Evolutionary conservation across 768 basidiomycete genomes (phyloP), one percentile per base, ranked within the genome.

Genomic region (Termitomyces sp.): DNA sequence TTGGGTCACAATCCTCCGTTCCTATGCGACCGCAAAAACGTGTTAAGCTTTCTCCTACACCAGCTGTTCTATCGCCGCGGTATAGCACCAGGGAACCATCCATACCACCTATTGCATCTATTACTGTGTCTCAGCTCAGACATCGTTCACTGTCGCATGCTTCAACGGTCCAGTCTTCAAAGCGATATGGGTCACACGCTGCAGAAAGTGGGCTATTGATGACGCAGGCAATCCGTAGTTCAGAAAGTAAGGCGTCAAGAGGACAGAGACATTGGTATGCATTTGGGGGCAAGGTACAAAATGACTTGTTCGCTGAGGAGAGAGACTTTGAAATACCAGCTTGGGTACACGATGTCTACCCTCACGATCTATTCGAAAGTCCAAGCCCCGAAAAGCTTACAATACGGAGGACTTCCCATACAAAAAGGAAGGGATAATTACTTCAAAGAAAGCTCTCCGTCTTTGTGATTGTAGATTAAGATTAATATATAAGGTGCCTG

Each of bases 221-320:
- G 69, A 74, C 78, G 30, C 75, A 81, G 53, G 85, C 85, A 6
- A 64, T 77, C 28, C 81, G 83, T 28, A 78, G 70, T 57, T 73
- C 77, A 50, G 72, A 74, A 44, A 77, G 76, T 14, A 73, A 72
- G 20, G 70, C 75, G 24, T 72, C 82, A 55, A 79, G 80, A 65
- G 77, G 81, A 12, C 76, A 78, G 60, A 75, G 86, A 57, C 77
- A 81, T 60, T 70, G 79, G 43, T 77, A 74, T 16, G 83, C 86
- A 9, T 90, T 88, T 64, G 87, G 88, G 0, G 72, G 75, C 44
- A 78, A 81, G 60, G 72, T 87, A n/a, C 82, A 81, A 6, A 63
- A 66, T 1, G 78, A 75, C 36, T 58, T 84, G 12, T 57, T 60
- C 38, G 77, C 78, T 58, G 76, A 79, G 54, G 58, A 72, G 32